phyloP scores from a whole-genome alignment of 305 asterid genomes.

The Ajuga reptans region DNA sequence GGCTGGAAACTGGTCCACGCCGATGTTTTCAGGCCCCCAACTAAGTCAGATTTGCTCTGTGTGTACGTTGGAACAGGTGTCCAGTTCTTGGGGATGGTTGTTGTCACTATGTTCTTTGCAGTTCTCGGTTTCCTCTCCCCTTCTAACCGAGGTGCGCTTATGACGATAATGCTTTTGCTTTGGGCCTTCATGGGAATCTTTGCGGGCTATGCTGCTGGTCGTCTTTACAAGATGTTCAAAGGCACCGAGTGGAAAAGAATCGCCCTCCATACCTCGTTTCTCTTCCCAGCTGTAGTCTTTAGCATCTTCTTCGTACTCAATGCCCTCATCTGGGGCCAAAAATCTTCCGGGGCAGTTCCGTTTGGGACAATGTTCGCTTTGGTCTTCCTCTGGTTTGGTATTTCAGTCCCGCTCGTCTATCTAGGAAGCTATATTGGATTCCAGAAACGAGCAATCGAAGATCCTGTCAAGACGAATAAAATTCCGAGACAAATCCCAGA shows the following conservation, averaged over 20 bases:
- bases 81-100: slow-evolving; percentile 46
- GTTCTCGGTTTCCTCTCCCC: slow-evolving; percentile 64
- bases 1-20: slow-evolving; percentile 66
- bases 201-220: slow-evolving; percentile 46
- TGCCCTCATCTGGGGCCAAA: slow-evolving; percentile 62
- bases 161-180: slow-evolving; percentile 60
- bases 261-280: slow-evolving; percentile 43
- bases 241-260: slow-evolving; percentile 56
- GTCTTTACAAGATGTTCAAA: slow-evolving; percentile 58
- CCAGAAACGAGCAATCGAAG: slow-evolving; percentile 48
- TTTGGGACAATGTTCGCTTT: slow-evolving; percentile 62
- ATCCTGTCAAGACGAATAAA: slow-evolving; percentile 55
- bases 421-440: slow-evolving; percentile 51
- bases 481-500: slow-evolving; percentile 56
- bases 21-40: slow-evolving; percentile 58
- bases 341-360: slow-evolving; percentile 65
- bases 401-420: slow-evolving; percentile 54
- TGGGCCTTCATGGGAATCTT: slow-evolving; percentile 68
- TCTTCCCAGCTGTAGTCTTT: slow-evolving; percentile 48
- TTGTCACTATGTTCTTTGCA: slow-evolving; percentile 63
- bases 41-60: slow-evolving; percentile 45
- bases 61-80: slow-evolving; percentile 58
- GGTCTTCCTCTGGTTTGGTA: slow-evolving; percentile 57
- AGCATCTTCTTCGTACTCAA: slow-evolving; percentile 44
- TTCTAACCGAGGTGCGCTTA: slow-evolving; percentile 60